Evolutionary conservation across 2,329 filamentous ascomycete species (phyloP), one percentile per base, ranked within the genome.

Genomic region (Emmonsiellopsis sp.): DNA sequence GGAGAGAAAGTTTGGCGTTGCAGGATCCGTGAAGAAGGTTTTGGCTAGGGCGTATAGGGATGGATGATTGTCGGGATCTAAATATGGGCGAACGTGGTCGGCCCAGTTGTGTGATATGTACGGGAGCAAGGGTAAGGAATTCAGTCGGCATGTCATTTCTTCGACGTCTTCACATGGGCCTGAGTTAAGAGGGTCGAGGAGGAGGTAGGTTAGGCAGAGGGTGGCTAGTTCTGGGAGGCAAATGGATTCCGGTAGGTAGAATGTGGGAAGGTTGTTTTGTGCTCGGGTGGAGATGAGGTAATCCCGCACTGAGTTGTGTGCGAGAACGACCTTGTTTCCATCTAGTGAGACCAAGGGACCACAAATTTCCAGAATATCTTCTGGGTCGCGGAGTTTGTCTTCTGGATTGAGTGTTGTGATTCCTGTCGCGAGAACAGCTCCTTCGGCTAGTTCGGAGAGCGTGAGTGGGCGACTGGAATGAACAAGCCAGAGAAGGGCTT

Each of bases 51-150:
- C 37, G 31, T 43, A 7, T 31, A 52, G 40, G 31, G 8, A 0
- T 31, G 40, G 26, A 15, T 44, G 32, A 9, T 41, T 15, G 32
- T 26, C 20, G 13, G 46, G 16, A n/a, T 40, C 11, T 9, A 52
- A 15, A 34, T 52, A 32, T 2, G 40, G n/a, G 16, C 50, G 50
- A 13, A 32, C 34, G 41, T 52, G 50, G 41, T 38, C 50, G 10
- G 50, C 40, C 40, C 50, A 52, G 50, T 52, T 52, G 41, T 44
- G 40, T 5, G 50, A 44, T 40, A 46, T 46, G 50, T 52, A 52
- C 3, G 7, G 40, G 9, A 52, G 32, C 11, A 45, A 16, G 2
- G 50, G 50, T 15, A 30, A 52, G 50, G 16, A 16, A 10, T 11
- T 31, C 7, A 52, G 50, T 4, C 50, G 50, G 13, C n/a, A 11